Evolutionary conservation across 208 protist genomes (phyloP).

Genomic region (Leptomonas pyrrhocoris): DNA sequence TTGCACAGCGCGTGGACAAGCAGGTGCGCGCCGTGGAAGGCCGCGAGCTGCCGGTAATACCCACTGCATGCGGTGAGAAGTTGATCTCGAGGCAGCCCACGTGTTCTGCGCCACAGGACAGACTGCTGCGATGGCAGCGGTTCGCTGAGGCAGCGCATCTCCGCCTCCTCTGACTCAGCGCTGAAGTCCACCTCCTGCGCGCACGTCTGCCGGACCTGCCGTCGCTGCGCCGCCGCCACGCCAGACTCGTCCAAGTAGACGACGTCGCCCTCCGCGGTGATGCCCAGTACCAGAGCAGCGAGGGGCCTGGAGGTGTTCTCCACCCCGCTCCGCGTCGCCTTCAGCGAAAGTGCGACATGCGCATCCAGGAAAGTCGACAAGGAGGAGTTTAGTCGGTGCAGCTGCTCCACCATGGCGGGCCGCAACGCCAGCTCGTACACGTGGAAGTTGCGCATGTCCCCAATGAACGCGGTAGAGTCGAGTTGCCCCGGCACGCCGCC

Average conservation of each 20-base stretch:
- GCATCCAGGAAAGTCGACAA: slow-evolving; percentile 40
- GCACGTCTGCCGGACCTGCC: slow-evolving; percentile 29
- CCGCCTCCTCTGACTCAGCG: slow-evolving; percentile 48
- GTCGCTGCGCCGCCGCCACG: slow-evolving; percentile 15
- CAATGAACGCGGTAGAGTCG: slow-evolving; percentile 43
- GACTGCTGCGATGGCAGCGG: slow-evolving; percentile 31
- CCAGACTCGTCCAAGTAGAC: slow-evolving; percentile 37
- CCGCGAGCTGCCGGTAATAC: slow-evolving; percentile 26
- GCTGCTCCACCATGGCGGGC: slow-evolving; percentile 55
- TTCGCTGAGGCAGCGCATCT: slow-evolving; percentile 34
- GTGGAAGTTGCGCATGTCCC: slow-evolving; percentile 74
- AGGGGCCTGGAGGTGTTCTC: slow-evolving; percentile 42
- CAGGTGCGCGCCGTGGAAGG: slow-evolving; percentile 24
- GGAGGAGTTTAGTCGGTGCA: slow-evolving; percentile 39
- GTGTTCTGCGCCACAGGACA: slow-evolving; percentile 20
- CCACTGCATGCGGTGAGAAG: slow-evolving; percentile 19
- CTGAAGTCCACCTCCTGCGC: slow-evolving; percentile 78
- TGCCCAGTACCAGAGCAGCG: slow-evolving; percentile 36
- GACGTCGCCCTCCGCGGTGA: slow-evolving; percentile 56
- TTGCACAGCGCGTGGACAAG: slow-evolving; percentile 18
- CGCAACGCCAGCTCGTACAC: slow-evolving; percentile 74
- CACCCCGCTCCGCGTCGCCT: slow-evolving; percentile 34
- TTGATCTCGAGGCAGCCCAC: slow-evolving; percentile 23
- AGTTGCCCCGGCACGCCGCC: slow-evolving; percentile 55
- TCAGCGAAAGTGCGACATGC: slow-evolving; percentile 43